Evolutionary conservation across 768 basidiomycete species (phyloP).

Genomic region (Polyporus arcularius): DNA sequence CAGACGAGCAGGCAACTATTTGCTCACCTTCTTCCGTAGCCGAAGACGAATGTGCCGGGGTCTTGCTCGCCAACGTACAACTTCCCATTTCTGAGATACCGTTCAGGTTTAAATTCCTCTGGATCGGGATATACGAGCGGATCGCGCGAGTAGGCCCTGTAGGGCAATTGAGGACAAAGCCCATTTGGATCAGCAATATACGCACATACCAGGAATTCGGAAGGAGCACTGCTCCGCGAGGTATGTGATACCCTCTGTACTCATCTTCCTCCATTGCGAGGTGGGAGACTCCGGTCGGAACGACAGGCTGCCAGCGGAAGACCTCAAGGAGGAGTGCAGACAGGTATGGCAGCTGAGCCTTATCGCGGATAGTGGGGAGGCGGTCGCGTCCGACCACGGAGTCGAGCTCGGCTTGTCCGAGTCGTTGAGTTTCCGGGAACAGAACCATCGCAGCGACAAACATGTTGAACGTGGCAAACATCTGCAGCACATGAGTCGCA

Average conservation of each 20-base stretch:
- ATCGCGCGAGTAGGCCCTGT: constrained; percentile 54
- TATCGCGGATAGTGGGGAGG: constrained; percentile 26
- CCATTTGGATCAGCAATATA: neutral
- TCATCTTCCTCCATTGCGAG: constrained; percentile 25
- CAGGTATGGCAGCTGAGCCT: constrained; percentile 25
- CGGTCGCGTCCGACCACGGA: constrained; percentile 21
- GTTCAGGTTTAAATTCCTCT: constrained; percentile 47
- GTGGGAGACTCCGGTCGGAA: constrained; percentile 31
- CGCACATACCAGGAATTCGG: constrained; percentile 15
- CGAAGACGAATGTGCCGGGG: constrained; percentile 21
- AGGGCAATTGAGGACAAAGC: neutral
- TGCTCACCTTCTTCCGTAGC: constrained; percentile 22
- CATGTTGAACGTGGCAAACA: neutral
- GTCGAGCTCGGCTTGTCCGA: constrained; percentile 31
- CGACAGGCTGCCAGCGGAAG: constrained; percentile 35
- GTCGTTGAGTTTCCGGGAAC: neutral
- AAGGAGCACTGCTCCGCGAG: constrained; percentile 26
- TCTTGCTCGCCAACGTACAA: constrained; percentile 1
- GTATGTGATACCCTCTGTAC: constrained; percentile 29
- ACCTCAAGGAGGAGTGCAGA: constrained; percentile 25
- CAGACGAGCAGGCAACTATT: neutral
- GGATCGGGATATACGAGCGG: constrained; percentile 47
- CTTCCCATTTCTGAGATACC: constrained; percentile 37
- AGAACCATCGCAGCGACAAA: neutral
- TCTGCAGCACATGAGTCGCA: neutral